Conservation (phyloP, 371 early-diverging fungal species). For the Mortierella sp. region DNA sequence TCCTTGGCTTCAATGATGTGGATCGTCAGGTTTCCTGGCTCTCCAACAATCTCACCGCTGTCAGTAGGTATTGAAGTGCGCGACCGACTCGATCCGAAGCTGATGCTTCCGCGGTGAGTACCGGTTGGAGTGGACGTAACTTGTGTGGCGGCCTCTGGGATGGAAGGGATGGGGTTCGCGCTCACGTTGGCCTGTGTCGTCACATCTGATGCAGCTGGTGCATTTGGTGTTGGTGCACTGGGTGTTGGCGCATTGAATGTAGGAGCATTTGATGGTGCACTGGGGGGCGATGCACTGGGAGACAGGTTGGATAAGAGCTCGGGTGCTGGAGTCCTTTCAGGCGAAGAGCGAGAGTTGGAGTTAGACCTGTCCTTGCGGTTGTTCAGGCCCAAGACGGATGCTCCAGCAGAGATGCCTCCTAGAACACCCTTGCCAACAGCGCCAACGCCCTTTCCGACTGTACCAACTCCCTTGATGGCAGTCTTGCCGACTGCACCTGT, state of each 20-base stretch:
- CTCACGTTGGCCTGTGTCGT: no score
- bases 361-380: slow-evolving; percentile 52
- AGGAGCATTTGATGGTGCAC: not conserved
- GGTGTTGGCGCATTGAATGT: no score
- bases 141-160: slow-evolving; percentile 19
- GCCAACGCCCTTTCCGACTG: slow-evolving; percentile 60
- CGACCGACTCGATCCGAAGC: slow-evolving; percentile 28
- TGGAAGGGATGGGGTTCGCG: not conserved
- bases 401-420: slow-evolving; percentile 54
- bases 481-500: slow-evolving; percentile 60
- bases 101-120: no score
- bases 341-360: slow-evolving; percentile 10
- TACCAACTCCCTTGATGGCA: slow-evolving; percentile 62
- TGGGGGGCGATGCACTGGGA: slow-evolving; percentile 10
- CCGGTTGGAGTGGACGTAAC: no score
- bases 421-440: slow-evolving; percentile 56
- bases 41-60: slow-evolving; percentile 34
- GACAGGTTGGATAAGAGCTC: no score
- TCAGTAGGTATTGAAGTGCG: slow-evolving; percentile 35
- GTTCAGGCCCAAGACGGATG: slow-evolving; percentile 55
- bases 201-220: no score
- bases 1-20: slow-evolving; percentile 65
- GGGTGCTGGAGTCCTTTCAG: slow-evolving; percentile 12
- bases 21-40: slow-evolving; percentile 58
- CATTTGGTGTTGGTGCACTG: no score